Evolutionary conservation across 495 filamentous ascomycete genomes (phyloP), one percentile per base, ranked within the genome.

Genomic region (Hypoxylon rickii): DNA sequence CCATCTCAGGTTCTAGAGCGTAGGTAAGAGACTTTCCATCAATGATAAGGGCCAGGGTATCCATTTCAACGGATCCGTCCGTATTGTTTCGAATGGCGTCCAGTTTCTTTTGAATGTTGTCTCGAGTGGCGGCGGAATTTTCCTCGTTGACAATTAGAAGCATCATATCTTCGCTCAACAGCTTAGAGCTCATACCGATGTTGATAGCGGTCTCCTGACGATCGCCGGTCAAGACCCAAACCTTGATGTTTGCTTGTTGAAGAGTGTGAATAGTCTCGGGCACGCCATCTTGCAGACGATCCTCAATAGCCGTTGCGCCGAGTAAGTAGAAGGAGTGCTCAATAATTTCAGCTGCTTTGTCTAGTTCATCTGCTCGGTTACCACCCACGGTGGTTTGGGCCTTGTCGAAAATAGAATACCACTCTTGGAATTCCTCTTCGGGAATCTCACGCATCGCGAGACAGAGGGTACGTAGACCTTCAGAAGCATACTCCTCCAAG

Each of bases 171-270:
- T 99, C 95, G 40, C 91, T 96, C 38, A 99, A 91, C 18, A 99
- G 80, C 76, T 97, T 97, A 73, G 95, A 99, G 65, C 90, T 96
- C 95, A 99, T 99, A 51, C 95, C 95, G 64, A 99, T 99, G 66
- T 99, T 99, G 76, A 99, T 99, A 42, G 95, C 95, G 40, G 95
- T 99, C 69, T 99, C 95, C 69, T 99, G 95, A 65, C 95, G 82
- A 77, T 99, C 95, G 64, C 95, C 95, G 32, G 95, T 99, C 69
- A 99, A 73, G 16, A 99, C 95, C 94, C 95, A 99, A 38, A 99
- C 85, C 75, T 99, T 99, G 72, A 99, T 97, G 21, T 94, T 94
- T 16, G 95, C 95, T 50, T 90, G 89, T 67, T 99, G 95, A 7
- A 99, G 82, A 0, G 93, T 97, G 72, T 97, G 91, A 57, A 99